Evolutionary conservation across 2,329 filamentous ascomycete species (phyloP).

Genomic region (Parafenestella ontariensis): DNA sequence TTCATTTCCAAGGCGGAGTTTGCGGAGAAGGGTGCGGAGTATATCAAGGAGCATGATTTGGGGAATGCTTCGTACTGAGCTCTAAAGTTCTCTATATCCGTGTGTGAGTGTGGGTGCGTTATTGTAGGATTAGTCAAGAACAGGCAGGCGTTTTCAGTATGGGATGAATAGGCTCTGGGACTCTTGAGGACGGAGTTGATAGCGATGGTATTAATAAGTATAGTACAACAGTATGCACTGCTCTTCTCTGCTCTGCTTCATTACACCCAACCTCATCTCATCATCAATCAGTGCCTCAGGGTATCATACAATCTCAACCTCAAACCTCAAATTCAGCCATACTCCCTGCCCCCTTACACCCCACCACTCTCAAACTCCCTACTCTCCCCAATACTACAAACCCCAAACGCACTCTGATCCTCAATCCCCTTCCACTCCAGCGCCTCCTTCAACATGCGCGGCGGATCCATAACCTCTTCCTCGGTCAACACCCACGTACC

Average conservation of each 20-base stretch:
- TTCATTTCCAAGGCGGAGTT: constrained; percentile 84
- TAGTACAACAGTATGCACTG: no score
- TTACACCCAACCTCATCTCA: not conserved
- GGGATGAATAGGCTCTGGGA: not conserved
- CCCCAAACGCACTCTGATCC: constrained; percentile 84
- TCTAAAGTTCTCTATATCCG: no score
- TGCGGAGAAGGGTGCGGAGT: constrained; percentile 89
- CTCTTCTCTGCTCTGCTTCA: no score
- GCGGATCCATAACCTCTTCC: constrained; percentile 87
- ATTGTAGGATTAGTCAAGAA: not conserved
- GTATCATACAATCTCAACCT: not conserved
- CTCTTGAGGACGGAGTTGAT: not conserved
- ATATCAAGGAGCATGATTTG: constrained; percentile 75
- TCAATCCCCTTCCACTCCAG: constrained; percentile 74
- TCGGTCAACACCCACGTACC: constrained; percentile 83
- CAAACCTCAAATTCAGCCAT: not conserved
- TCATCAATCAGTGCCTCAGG: no score
- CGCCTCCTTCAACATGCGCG: constrained; percentile 73
- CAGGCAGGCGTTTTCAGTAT: not conserved
- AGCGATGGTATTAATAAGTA: no score
- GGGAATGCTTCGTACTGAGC: constrained; percentile 48
- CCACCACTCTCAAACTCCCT: constrained; percentile 64
- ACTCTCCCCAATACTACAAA: constrained; percentile 83
- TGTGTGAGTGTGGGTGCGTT: not conserved
- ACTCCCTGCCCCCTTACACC: no score